Base-by-base conservation (phyloP, 176 grass and related monocot genomes). In the Zoysia japonica region DNA sequence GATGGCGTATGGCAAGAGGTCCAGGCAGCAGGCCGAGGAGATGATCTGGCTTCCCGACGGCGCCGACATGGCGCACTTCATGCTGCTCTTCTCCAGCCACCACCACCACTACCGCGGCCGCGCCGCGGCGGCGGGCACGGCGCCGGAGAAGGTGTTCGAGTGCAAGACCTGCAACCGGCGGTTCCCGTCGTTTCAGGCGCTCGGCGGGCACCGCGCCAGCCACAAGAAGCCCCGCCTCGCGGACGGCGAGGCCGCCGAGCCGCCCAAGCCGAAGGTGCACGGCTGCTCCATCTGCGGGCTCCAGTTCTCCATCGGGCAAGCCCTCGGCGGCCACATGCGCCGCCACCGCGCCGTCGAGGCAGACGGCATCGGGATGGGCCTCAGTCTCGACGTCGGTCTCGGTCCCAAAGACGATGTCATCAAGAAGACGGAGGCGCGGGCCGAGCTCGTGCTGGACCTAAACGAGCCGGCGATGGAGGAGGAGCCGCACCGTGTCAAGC, bases 251-350 rank as follows among this genome's bases (percentile, higher is more conserved):
- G 78, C 35, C 6, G 56, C 62, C 42, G 86, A 80, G 63, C 77
- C 54, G 20, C 43, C 84, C 40, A 99, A 89, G 84, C 88, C 88
- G 42, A 90, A 87, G 86, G 82, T 95, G 79, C 96, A 99, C 56
- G 86, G 85, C 70, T 99, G 96, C 79, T 91, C 96, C 72, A 81
- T 99, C 77, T 99, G 96, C 54, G 96, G 96, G 6, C 90, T 99
- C 70, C 82, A 99, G 90, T 96, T 99, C 78, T 47, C 92, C 72
- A 82, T 99, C 57, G 96, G 96, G 5, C 92, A 99, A 89, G 96
- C 96, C 53, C 88, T 99, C 39, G 92, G 96, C 11, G 96, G 96
- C 11, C 96, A 99, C 77, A 99, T 99, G 92, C 85, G 96, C 65
- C 86, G 96, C 47, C 96, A 99, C 84, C 79, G 96, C 16, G 37